Evolutionary conservation across 495 filamentous ascomycete genomes (phyloP).

Genomic region (Aspergillus hancockii): DNA sequence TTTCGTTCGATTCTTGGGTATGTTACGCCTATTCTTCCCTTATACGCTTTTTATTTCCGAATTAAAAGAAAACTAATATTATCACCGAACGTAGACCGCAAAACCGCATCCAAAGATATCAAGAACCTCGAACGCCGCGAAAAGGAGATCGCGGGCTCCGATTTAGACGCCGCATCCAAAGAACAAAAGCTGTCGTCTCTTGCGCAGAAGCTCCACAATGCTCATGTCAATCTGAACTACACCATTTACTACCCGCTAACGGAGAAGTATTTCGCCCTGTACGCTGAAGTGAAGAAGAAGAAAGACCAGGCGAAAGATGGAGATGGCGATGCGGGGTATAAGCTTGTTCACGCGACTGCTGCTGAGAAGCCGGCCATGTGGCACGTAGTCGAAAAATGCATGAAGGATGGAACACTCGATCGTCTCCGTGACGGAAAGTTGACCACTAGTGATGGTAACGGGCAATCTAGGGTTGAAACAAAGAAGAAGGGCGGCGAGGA

Average conservation of each 20-base stretch:
- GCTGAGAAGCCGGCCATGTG: constrained; percentile 63
- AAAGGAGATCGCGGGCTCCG: constrained; percentile 44
- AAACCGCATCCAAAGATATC: constrained; percentile 74
- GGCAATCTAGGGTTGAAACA: constrained; percentile 1
- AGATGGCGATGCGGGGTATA: constrained; percentile 10
- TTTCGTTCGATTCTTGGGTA: constrained; percentile 88
- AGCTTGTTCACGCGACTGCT: constrained; percentile 10
- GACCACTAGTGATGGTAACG: constrained; percentile 25
- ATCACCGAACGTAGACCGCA: constrained; percentile 60
- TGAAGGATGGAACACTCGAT: constrained; percentile 63
- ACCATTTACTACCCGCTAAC: constrained; percentile 77
- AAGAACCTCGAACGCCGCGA: constrained; percentile 54
- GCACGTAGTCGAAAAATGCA: constrained; percentile 66
- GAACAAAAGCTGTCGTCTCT: constrained; percentile 50
- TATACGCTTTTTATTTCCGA: background rate
- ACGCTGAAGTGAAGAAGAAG: constrained; percentile 48
- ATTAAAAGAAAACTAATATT: background rate
- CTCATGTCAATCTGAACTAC: constrained; percentile 84
- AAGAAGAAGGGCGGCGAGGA: constrained; percentile 15
- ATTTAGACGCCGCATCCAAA: constrained; percentile 38
- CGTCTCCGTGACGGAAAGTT: constrained; percentile 55
- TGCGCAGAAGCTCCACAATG: constrained; percentile 61
- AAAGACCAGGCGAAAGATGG: constrained; percentile 19
- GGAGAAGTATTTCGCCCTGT: constrained; percentile 79
- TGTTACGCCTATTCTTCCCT: constrained; percentile 10